Conservation (phyloP, 2,329 filamentous ascomycete species). For the Akanthomyces lecanii region DNA sequence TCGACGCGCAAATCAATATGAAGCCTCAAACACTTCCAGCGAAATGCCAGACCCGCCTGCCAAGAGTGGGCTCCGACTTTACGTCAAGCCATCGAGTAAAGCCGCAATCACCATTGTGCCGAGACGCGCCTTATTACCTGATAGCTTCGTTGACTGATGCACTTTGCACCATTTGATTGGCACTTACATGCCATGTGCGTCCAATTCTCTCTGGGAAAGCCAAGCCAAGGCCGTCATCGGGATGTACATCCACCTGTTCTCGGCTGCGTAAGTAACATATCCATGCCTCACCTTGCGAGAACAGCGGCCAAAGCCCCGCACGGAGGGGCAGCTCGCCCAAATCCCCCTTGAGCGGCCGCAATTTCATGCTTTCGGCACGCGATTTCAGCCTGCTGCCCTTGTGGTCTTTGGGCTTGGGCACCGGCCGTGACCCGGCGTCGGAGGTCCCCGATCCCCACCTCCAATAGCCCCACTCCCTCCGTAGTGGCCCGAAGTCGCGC, state of each 20-base stretch:
- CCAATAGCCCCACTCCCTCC: neutral
- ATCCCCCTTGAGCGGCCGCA: neutral
- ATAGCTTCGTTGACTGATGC: slow-evolving; percentile 7
- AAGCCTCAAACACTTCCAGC: neutral
- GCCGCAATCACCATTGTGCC: neutral
- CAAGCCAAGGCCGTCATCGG: neutral
- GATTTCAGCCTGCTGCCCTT: neutral
- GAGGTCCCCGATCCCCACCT: slow-evolving; percentile 30
- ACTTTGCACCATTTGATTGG: neutral
- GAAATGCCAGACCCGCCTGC: neutral
- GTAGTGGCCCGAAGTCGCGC: slow-evolving; percentile 17
- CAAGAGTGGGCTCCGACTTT: slow-evolving; percentile 5
- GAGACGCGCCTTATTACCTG: slow-evolving; percentile 10
- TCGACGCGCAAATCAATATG: neutral
- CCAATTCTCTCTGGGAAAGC: neutral
- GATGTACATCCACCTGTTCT: neutral
- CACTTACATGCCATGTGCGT: neutral
- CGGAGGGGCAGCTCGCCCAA: neutral
- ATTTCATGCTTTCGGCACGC: neutral
- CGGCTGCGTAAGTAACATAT: neutral
- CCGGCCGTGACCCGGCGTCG: slow-evolving; percentile 25
- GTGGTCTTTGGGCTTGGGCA: neutral
- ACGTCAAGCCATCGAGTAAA: slow-evolving; percentile 15
- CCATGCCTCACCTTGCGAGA: neutral
- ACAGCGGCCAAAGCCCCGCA: neutral